A percentile compares a stretch with the other conserved stretches of the same genome.
Conservation (phyloP, 1,284 basidiomycete species). For the Ceratobasidium sp. region DNA sequence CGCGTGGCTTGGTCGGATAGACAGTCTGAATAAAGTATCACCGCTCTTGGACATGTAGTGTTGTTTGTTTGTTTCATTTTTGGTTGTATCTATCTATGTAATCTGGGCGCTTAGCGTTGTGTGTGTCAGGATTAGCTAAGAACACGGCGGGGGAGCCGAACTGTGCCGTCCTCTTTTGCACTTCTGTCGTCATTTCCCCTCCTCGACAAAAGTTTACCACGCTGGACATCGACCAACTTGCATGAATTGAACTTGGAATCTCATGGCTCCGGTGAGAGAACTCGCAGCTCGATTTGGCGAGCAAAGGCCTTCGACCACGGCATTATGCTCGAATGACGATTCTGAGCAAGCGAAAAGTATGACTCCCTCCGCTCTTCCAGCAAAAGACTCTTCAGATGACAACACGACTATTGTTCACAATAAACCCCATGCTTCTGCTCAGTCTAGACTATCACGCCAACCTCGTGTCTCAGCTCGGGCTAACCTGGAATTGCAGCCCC, state of each 20-base stretch:
- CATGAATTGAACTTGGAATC: neutral
- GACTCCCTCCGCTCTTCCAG: neutral
- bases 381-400: neutral
- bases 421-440: neutral
- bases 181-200: neutral
- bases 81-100: slow-evolving; percentile 11
- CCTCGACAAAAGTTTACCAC: neutral
- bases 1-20: too few relatives aligned
- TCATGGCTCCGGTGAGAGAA: neutral
- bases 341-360: neutral
- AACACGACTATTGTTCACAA: neutral
- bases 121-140: neutral
- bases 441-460: neutral
- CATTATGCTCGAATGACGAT: neutral
- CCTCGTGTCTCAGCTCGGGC: neutral
- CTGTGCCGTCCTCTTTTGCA: neutral
- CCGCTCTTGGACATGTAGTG: neutral
- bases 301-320: neutral
- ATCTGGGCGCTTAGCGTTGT: neutral
- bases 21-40: neutral
- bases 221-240: neutral
- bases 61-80: neutral
- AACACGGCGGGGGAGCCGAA: neutral
- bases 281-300: slow-evolving; percentile 1
- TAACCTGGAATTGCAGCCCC: slow-evolving; percentile 1